Conservation (phyloP, 768 basidiomycete species). For the Vararia minispora region DNA sequence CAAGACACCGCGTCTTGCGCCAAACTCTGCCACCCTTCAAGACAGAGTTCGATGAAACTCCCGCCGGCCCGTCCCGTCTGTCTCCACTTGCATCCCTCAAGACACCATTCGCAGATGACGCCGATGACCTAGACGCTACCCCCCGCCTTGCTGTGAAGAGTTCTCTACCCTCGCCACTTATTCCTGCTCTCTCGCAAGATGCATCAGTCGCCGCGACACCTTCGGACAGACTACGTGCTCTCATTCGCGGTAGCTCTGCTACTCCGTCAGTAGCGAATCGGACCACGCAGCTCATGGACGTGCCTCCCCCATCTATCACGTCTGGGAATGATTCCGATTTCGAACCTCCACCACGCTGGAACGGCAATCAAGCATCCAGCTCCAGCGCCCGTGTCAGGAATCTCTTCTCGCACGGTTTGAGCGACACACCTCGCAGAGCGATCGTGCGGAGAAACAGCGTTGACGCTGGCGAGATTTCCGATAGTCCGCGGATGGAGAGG, state of each 20-base stretch:
- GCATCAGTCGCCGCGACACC: constrained; percentile 6
- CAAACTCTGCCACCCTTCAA: too few relatives aligned
- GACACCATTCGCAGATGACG: constrained; percentile 7
- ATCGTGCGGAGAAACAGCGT: constrained; percentile 12
- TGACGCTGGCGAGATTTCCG: constrained; percentile 14
- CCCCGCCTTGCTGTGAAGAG: constrained; percentile 11
- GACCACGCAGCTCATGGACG: constrained; percentile 12
- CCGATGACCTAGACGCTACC: constrained; percentile 11
- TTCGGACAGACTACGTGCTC: constrained; percentile 10
- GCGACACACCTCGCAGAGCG: constrained; percentile 6
- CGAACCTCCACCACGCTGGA: constrained; percentile 12
- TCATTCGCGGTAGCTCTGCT: constrained; percentile 9
- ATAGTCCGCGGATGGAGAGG: constrained; percentile 12
- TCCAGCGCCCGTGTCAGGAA: constrained; percentile 11
- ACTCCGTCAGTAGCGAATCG: constrained; percentile 9
- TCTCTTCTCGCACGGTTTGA: constrained; percentile 11
- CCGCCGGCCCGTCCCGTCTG: background rate
- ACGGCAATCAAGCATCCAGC: background rate
- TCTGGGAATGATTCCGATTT: constrained; percentile 15
- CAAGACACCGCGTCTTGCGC: too few relatives aligned
- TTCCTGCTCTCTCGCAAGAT: background rate
- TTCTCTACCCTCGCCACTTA: constrained; percentile 10
- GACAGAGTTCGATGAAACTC: too few relatives aligned
- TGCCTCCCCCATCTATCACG: constrained; percentile 9
- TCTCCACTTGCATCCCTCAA: background rate